A percentile compares a stretch with the other conserved stretches of the same genome.
phyloP scores from a whole-genome alignment of 345 rosid species.

The Nasturtium officinale region DNA sequence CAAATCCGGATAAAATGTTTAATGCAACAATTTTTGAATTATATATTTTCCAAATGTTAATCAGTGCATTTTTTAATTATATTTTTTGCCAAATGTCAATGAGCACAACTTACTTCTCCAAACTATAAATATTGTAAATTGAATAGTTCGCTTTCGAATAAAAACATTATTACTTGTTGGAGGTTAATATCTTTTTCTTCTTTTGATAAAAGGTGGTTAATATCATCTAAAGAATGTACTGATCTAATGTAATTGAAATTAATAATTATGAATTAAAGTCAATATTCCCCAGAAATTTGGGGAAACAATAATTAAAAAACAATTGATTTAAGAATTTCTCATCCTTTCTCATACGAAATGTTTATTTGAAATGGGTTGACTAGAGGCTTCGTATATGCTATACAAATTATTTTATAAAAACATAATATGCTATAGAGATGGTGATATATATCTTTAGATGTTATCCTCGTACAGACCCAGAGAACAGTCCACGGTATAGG shows the following conservation, averaged over 20 bases:
- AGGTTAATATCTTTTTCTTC: neutral
- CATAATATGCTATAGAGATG: neutral
- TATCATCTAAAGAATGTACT: neutral
- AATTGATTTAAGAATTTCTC: neutral
- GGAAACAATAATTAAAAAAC: no score
- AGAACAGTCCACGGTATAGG: constrained; percentile 1
- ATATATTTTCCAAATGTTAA: neutral
- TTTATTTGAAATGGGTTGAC: constrained; percentile 12
- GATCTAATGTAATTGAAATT: neutral
- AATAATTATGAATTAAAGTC: neutral
- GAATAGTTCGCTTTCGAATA: neutral
- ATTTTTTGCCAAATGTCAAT: neutral
- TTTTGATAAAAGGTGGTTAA: no score
- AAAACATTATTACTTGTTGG: neutral
- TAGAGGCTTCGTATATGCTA: neutral
- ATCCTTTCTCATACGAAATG: neutral
- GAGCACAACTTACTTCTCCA: neutral
- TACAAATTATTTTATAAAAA: neutral
- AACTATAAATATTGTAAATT: neutral
- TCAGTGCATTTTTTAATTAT: neutral
- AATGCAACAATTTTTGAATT: neutral
- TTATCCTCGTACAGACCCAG: constrained; percentile 16
- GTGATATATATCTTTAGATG: neutral
- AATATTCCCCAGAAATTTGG: neutral
- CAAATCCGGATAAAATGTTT: constrained; percentile 1